Conservation (phyloP, 139 green algal genomes). For the Chlamydomonas incerta region DNA sequence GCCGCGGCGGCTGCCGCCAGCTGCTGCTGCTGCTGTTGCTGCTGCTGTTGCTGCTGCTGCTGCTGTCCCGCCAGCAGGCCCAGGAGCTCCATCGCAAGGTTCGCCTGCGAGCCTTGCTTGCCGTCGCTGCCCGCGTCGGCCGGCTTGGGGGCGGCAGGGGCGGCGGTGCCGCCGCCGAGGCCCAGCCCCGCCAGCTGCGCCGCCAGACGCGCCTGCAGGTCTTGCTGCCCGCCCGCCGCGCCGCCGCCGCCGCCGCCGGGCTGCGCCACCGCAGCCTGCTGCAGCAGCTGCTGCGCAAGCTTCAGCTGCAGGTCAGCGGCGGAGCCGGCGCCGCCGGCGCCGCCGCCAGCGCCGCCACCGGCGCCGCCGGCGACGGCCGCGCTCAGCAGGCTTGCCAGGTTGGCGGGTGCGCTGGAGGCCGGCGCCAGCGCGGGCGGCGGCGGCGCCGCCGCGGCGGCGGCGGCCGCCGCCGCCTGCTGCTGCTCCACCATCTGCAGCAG, state of each 20-base stretch:
- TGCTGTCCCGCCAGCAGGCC: conserved; percentile 19
- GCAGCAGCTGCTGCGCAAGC: conserved; percentile 35
- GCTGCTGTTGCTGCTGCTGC: conserved; percentile 38
- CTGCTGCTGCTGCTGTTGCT: conserved; percentile 35
- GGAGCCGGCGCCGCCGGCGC: background rate
- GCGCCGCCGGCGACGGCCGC: background rate
- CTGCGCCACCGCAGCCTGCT: conserved; percentile 7
- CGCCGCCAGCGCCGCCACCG: background rate
- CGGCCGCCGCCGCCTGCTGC: conserved; percentile 16
- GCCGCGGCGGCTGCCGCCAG: background rate
- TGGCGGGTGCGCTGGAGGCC: conserved; percentile 3
- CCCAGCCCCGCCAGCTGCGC: background rate
- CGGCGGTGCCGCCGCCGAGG: background rate
- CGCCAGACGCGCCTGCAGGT: background rate
- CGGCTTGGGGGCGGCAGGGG: background rate
- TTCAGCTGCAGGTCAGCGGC: conserved; percentile 16
- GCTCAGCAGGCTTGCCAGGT: conserved; percentile 12
- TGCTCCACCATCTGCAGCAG: conserved; percentile 10
- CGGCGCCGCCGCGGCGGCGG: background rate
- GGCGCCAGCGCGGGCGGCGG: conserved; percentile 10
- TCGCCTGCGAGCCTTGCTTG: background rate
- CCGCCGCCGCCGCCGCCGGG: background rate
- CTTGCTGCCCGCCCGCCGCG: background rate
- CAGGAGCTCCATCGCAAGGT: conserved; percentile 21
- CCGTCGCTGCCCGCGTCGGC: background rate